Conservation (phyloP, 768 basidiomycete species). For the Nevesoporus exiguus region DNA sequence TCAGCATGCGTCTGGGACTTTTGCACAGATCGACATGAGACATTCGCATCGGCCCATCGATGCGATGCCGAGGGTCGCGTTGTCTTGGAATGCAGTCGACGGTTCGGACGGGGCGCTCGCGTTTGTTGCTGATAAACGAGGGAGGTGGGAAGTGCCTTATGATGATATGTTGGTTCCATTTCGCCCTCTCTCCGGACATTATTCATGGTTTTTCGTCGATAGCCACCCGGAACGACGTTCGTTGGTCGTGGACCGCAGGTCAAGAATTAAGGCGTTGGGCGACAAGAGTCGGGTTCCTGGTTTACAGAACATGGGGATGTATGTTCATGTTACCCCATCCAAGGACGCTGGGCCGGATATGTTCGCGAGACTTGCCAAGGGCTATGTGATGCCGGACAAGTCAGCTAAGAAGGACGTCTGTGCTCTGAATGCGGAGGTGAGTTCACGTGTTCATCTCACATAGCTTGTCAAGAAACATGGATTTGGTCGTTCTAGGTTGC, state of each 20-base stretch:
- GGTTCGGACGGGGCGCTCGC: slow-evolving; percentile 51
- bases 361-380: slow-evolving; percentile 60
- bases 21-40: slow-evolving; percentile 76
- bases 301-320: slow-evolving; percentile 58
- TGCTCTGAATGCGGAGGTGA: slow-evolving; percentile 55
- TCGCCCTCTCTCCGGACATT: background rate
- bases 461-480: background rate
- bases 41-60: slow-evolving; percentile 63
- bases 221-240: slow-evolving; percentile 37
- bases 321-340: slow-evolving; percentile 20
- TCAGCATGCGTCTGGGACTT: slow-evolving; percentile 70
- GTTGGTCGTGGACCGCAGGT: slow-evolving; percentile 27
- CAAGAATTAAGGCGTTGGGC: slow-evolving; percentile 54
- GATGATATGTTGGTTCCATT: slow-evolving; percentile 65
- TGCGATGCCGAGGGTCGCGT: slow-evolving; percentile 56
- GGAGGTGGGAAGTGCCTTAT: slow-evolving; percentile 66
- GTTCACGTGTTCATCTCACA: background rate
- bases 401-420: slow-evolving; percentile 47
- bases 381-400: slow-evolving; percentile 46
- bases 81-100: slow-evolving; percentile 54
- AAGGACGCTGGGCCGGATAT: slow-evolving; percentile 32
- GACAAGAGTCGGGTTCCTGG: slow-evolving; percentile 49
- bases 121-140: slow-evolving; percentile 58
- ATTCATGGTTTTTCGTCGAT: slow-evolving; percentile 1
- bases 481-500: slow-evolving; percentile 44